Conservation (phyloP, 805 yeast species). For the Ogataea glucozyma region DNA sequence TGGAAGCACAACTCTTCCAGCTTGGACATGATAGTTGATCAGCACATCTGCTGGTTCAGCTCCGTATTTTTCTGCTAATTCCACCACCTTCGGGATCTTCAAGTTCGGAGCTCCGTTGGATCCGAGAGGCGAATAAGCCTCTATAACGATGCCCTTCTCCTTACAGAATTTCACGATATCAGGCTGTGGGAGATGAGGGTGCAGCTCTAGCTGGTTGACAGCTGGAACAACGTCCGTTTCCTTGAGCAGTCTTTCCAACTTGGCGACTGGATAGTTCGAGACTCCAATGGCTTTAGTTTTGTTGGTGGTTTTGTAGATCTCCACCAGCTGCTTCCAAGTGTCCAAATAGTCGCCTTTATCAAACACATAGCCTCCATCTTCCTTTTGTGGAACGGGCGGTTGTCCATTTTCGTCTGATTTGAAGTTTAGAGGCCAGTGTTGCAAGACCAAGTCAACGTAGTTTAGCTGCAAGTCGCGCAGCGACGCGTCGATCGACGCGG, state of each 20-base stretch:
- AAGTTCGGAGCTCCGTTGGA: constrained; percentile 64
- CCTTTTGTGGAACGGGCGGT: constrained; percentile 40
- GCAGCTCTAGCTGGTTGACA: constrained; percentile 55
- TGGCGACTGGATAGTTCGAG: constrained; percentile 48
- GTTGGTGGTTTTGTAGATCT: constrained; percentile 59
- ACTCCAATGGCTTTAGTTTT: constrained; percentile 57
- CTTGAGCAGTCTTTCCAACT: constrained; percentile 41
- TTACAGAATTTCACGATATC: constrained; percentile 43
- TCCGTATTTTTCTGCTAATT: constrained; percentile 57
- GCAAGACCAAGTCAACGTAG: constrained; percentile 47
- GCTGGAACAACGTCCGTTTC: constrained; percentile 53
- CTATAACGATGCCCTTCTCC: constrained; percentile 41
- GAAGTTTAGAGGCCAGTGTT: constrained; percentile 52
- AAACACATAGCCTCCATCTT: constrained; percentile 48
- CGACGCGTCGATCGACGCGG: constrained; percentile 42
- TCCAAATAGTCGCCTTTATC: constrained; percentile 83
- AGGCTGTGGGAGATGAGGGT: constrained; percentile 44
- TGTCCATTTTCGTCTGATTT: constrained; percentile 42
- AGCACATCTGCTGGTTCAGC: constrained; percentile 57
- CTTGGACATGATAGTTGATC: constrained; percentile 61
- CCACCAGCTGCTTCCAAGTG: constrained; percentile 70
- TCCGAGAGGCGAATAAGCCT: constrained; percentile 67
- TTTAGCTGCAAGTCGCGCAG: constrained; percentile 44
- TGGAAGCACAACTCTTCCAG: constrained; percentile 65
- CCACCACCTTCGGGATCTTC: constrained; percentile 47